Evolutionary conservation across 495 filamentous ascomycete genomes (phyloP), one percentile per base, ranked within the genome.

Genomic region (Podospora bellae-mahoneyi): DNA sequence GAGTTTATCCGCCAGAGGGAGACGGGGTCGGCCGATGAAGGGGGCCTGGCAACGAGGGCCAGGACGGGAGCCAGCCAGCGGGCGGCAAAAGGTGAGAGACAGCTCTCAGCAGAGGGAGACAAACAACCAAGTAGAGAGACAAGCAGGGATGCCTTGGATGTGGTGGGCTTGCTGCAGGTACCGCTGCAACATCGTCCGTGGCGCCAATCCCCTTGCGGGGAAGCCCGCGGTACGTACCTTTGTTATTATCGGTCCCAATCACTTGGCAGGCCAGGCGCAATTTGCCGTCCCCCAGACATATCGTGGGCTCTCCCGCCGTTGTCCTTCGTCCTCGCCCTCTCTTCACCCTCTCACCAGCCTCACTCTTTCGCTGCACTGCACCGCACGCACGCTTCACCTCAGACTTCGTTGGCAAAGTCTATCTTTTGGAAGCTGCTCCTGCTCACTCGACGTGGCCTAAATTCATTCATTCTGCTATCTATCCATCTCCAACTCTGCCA

Each of bases 361-460:
- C 64, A n/a, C 64, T 60, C 54, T 32, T 27, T 32, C 32, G n/a
- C 32, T 26, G 61, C 55, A 60, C 63, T 32, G 54, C 53, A 34
- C 62, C 67, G 19, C 54, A 19, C 55, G 55, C 18, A 58, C 55
- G 66, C 68, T 70, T 69, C 64, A 69, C 66, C 72, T 77, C 74
- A 81, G 83, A 77, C 83, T 84, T 84, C 83, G 83, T 85, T 85
- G 83, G 83, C 83, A 85, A 81, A 85, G 83, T 84, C 81, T 82
- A 76, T 73, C 72, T 67, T 73, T 62, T 72, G 70, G 73, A 77
- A 58, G 55, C 55, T 58, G 71, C 63, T 26, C 71, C 76, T 78
- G 81, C 78, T 72, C 80, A 82, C 75, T 79, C 74, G 76, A 78
- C 77, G 76, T 81, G 76, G 70, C 60, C 53, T 44, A 70, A 23